Conservation (phyloP, 2,329 filamentous ascomycete species). For the Botrytis porri region DNA sequence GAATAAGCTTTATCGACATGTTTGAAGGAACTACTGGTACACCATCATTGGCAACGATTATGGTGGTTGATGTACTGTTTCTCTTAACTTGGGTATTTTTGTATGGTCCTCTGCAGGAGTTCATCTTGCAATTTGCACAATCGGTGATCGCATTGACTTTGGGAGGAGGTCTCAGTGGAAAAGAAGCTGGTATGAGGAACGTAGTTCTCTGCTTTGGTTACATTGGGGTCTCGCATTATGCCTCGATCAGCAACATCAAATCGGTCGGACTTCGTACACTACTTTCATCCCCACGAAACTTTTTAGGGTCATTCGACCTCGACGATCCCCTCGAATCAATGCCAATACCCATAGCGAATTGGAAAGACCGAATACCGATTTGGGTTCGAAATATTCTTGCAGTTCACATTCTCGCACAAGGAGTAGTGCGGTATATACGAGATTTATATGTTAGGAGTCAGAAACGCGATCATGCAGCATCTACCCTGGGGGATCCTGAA, state of each 20-base stretch:
- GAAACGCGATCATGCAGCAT: constrained; percentile 50
- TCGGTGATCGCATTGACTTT: constrained; percentile 89
- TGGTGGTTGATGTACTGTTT: constrained; percentile 80
- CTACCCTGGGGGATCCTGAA: constrained; percentile 56
- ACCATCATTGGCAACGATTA: constrained; percentile 78
- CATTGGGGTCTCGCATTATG: constrained; percentile 45
- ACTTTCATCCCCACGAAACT: constrained; percentile 31
- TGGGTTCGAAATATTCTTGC: constrained; percentile 68
- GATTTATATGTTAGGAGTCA: constrained; percentile 65
- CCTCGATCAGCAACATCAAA: constrained; percentile 33
- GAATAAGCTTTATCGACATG: constrained; percentile 78
- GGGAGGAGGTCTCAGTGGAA: constrained; percentile 72
- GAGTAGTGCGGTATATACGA: constrained; percentile 66
- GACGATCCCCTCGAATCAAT: constrained; percentile 49
- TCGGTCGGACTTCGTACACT: constrained; percentile 32
- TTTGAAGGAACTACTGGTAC: constrained; percentile 85
- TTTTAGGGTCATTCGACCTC: constrained; percentile 36
- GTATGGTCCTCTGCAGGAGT: constrained; percentile 82
- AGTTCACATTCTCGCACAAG: constrained; percentile 73
- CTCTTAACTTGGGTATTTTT: constrained; percentile 83
- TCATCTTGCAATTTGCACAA: constrained; percentile 86
- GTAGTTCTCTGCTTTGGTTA: constrained; percentile 69
- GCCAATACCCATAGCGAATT: constrained; percentile 49
- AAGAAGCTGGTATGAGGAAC: constrained; percentile 67
- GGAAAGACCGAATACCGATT: constrained; percentile 51